These are phyloP conservation scores for Tricholoma matsutake DNA, from an alignment of 768 basidiomycete genomes.

Conservation along the genomic window DNA sequence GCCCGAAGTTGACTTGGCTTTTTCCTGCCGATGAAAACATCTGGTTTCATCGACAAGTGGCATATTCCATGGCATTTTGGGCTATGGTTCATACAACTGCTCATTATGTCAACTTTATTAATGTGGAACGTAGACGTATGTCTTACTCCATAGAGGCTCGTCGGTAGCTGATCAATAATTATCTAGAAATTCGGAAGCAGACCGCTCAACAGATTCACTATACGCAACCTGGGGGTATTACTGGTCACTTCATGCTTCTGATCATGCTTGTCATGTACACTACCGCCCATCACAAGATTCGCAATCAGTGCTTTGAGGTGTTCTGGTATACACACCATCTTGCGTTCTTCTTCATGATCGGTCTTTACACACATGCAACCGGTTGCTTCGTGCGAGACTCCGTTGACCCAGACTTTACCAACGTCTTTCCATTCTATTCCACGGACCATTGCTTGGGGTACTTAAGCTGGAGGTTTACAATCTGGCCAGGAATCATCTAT, in stretches of 20 bases:
- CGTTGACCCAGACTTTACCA: conserved; percentile 64
- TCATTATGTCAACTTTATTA: conserved; percentile 93
- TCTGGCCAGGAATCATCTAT: conserved; percentile 91
- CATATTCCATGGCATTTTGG: conserved; percentile 94
- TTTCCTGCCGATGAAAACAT: conserved; percentile 94
- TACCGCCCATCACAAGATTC: conserved; percentile 86
- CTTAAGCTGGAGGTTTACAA: conserved; percentile 84
- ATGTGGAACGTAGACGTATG: conserved; percentile 84
- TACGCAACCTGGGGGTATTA: conserved; percentile 85
- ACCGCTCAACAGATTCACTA: conserved; percentile 85
- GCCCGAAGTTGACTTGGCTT: conserved; percentile 76
- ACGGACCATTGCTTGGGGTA: conserved; percentile 90
- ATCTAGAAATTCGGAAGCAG: conserved; percentile 74
- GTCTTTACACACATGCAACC: conserved; percentile 84
- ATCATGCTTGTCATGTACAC: conserved; percentile 93
- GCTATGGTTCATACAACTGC: conserved; percentile 90
- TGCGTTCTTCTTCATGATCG: conserved; percentile 92
- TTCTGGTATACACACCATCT: conserved; percentile 98
- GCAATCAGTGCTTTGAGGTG: conserved; percentile 86
- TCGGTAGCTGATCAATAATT: not conserved
- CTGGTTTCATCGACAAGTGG: conserved; percentile 94
- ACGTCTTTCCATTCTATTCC: conserved; percentile 82
- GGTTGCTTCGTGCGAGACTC: conserved; percentile 94
- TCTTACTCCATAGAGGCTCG: conserved; percentile 10
- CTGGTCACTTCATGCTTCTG: conserved; percentile 93